A percentile compares a stretch with the other conserved stretches of the same genome.
Evolutionary conservation across 2,329 filamentous ascomycete species (phyloP).

Genomic region (Exophiala bonariae): DNA sequence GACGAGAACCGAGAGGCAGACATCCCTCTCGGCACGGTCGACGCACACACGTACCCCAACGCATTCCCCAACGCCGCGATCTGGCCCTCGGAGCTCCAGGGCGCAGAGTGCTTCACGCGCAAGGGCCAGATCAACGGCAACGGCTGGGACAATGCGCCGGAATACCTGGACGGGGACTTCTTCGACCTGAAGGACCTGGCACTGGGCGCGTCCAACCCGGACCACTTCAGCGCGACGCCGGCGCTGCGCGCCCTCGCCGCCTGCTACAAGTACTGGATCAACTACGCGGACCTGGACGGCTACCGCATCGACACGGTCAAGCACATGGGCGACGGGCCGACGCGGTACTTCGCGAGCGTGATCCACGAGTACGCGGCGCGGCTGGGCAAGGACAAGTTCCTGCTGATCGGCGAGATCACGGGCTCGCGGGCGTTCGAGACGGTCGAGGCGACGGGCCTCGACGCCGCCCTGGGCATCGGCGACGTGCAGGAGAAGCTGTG

Average conservation of each 20-base stretch:
- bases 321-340: constrained; percentile 13
- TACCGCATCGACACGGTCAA: constrained; percentile 20
- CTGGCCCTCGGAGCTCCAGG: constrained; percentile 12
- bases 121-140: constrained; percentile 16
- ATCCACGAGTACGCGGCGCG: constrained; percentile 11
- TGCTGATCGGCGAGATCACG: constrained; percentile 14
- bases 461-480: constrained; percentile 11
- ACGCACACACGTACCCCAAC: not conserved
- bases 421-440: constrained; percentile 10
- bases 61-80: constrained; percentile 11
- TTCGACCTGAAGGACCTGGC: constrained; percentile 15
- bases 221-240: constrained; percentile 8
- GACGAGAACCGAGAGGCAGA: constrained; percentile 6
- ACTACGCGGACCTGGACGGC: constrained; percentile 15
- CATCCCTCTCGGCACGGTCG: constrained; percentile 11
- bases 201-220: constrained; percentile 5
- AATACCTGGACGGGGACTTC: constrained; percentile 18
- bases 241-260: constrained; percentile 7
- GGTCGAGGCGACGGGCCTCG: constrained; percentile 6
- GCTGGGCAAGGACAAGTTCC: constrained; percentile 14
- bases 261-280: constrained; percentile 19
- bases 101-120: constrained; percentile 9
- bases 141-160: constrained; percentile 13
- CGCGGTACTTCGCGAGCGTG: constrained; percentile 11
- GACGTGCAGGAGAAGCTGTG: constrained; percentile 15